These are phyloP conservation scores for Diplodia intermedia DNA, from an alignment of 2,329 filamentous ascomycete genomes.

Conservation along the genomic window DNA sequence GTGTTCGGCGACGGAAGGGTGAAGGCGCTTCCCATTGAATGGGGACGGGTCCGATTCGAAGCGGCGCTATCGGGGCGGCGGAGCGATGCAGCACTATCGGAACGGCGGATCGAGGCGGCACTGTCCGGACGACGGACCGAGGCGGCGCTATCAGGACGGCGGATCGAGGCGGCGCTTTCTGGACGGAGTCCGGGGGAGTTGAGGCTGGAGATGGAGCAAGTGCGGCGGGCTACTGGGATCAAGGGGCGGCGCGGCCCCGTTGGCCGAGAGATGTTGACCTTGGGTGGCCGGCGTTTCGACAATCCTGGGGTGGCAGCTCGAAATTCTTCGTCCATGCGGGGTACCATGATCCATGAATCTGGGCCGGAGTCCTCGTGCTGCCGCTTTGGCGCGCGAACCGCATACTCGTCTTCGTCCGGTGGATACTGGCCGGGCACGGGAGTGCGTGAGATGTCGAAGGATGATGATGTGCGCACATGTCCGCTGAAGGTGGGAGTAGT, in stretches of 20 bases:
- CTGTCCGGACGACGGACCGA: slow-evolving; percentile 6
- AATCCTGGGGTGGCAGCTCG: slow-evolving; percentile 21
- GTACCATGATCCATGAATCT: slow-evolving; percentile 30
- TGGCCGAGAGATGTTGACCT: slow-evolving; percentile 13
- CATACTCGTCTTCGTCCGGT: slow-evolving; percentile 53
- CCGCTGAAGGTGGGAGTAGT: slow-evolving; percentile 44
- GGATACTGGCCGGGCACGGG: slow-evolving; percentile 64
- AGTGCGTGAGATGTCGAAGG: slow-evolving; percentile 19
- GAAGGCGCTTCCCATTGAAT: slow-evolving; percentile 15
- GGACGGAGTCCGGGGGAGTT: slow-evolving; percentile 30
- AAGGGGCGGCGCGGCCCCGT: slow-evolving; percentile 12
- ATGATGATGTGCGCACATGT: slow-evolving; percentile 5
- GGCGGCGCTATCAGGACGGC: slow-evolving; percentile 18
- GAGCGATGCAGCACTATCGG: background rate
- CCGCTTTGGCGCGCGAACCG: slow-evolving; percentile 54
- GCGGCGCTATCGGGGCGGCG: slow-evolving; percentile 12
- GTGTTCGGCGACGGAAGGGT: slow-evolving; percentile 35
- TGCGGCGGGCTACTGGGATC: slow-evolving; percentile 21
- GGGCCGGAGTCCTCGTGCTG: slow-evolving; percentile 37
- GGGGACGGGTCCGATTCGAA: slow-evolving; percentile 15
- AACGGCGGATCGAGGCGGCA: background rate
- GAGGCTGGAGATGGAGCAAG: slow-evolving; percentile 32
- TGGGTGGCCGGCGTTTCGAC: slow-evolving; percentile 18
- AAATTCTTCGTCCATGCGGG: slow-evolving; percentile 19
- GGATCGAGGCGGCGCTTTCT: slow-evolving; percentile 17